Evolutionary conservation across 2,329 filamentous ascomycete genomes (phyloP).

Genomic region (Hypoxylon sp.): DNA sequence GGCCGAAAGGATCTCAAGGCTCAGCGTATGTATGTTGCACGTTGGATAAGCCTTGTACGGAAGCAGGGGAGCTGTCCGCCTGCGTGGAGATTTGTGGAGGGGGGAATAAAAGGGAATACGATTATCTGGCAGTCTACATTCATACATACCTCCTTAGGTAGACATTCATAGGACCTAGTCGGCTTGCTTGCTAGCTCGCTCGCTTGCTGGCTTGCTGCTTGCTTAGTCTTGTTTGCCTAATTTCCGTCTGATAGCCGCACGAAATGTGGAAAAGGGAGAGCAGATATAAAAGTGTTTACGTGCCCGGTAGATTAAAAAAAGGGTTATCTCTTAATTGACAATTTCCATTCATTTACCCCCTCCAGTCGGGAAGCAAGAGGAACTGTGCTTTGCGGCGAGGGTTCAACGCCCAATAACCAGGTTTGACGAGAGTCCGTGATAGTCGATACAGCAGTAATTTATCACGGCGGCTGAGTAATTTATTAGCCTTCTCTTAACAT

Average conservation of each 20-base stretch:
- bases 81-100: constrained; percentile 22
- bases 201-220: too few relatives aligned
- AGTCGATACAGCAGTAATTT: constrained; percentile 26
- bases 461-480: too few relatives aligned
- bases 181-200: too few relatives aligned
- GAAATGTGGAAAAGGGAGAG: constrained; percentile 5
- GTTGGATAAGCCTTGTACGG: constrained; percentile 15
- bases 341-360: constrained; percentile 24
- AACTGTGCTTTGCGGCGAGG: constrained; percentile 11
- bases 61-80: constrained; percentile 25
- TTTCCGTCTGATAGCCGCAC: constrained; percentile 10
- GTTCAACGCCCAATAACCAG: constrained; percentile 22
- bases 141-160: too few relatives aligned
- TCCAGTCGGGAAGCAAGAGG: constrained; percentile 9
- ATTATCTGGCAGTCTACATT: too few relatives aligned
- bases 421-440: constrained; percentile 25
- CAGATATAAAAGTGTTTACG: background rate
- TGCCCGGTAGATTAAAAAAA: constrained; percentile 12
- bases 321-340: constrained; percentile 15
- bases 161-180: too few relatives aligned
- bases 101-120: background rate
- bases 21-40: constrained; percentile 18
- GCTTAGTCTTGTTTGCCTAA: constrained; percentile 7
- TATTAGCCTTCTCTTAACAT: constrained; percentile 5
- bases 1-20: constrained; percentile 29